A percentile compares a stretch with the other conserved stretches of the same genome.
Evolutionary conservation across 257 asterid genomes (phyloP).

Genomic region (Petunia axillaris): DNA sequence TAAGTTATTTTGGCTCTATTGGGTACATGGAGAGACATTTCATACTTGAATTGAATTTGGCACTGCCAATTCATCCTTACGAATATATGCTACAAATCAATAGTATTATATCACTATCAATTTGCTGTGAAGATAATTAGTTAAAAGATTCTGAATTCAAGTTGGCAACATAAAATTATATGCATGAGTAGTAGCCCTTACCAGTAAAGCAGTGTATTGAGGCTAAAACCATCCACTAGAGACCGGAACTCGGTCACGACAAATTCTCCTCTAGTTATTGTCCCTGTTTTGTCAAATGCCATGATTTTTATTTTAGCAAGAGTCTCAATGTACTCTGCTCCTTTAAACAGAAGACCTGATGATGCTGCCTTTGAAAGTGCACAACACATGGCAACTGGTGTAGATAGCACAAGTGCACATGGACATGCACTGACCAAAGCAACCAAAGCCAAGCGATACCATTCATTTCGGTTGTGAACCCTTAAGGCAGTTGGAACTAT

Average conservation of each 20-base stretch:
- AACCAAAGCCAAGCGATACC: conserved; percentile 83
- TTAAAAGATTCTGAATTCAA: background rate
- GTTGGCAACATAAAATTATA: background rate
- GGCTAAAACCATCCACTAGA: conserved; percentile 48
- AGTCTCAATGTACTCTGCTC: conserved; percentile 75
- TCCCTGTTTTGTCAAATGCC: conserved; percentile 95
- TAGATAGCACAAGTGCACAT: conserved; percentile 82
- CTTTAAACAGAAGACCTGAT: conserved; percentile 79
- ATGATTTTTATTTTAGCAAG: conserved; percentile 68
- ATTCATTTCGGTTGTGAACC: conserved; percentile 50
- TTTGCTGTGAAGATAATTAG: background rate
- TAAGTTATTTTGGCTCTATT: background rate
- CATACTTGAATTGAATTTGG: background rate
- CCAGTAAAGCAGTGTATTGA: conserved; percentile 63
- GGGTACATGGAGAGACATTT: background rate
- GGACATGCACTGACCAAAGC: conserved; percentile 89
- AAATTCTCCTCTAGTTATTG: conserved; percentile 85
- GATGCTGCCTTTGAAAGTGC: conserved; percentile 83
- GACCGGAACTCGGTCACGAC: conserved; percentile 62
- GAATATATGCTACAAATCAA: background rate
- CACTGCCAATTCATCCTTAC: background rate
- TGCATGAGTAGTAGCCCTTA: conserved; percentile 28
- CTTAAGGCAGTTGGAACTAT: conserved; percentile 59
- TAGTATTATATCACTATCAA: background rate
- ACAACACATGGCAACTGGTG: conserved; percentile 90